Base-by-base conservation (phyloP, 2,329 filamentous ascomycete genomes). In the Tolypocladium sp. region DNA sequence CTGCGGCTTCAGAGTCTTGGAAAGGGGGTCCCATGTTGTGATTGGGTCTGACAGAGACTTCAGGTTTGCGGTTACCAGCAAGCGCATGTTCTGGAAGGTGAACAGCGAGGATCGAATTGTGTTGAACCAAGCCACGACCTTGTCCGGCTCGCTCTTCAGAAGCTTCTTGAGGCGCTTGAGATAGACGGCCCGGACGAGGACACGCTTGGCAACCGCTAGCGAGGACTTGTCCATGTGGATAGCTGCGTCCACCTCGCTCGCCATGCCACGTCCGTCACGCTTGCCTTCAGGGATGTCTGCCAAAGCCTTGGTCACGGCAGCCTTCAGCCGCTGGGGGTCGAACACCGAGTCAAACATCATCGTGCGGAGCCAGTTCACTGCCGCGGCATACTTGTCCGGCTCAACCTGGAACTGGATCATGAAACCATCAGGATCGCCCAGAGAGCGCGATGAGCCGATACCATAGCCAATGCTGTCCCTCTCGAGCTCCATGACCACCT, bases 281-380 rank as follows among this genome's bases (percentile, higher is more conserved):
- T 97, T 99, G 57, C 87, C 81, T 69, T 97, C 92, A 0, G 94
- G 94, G 22, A 99, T 88, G 66, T 97, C 93, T 3, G 92, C 92
- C 22, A 97, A 80, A 53, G 95, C 85, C 73, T 96, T 95, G 60
- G 87, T 86, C 20, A 95, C 76, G 27, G 80, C 77, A 63, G 90
- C 83, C 64, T 81, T 82, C 56, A 88, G 76, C 30, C 85, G 79
- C 55, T 78, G 76, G 3, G 87, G 81, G 67, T 97, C 93, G 68
- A 97, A 96, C 57, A 97, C 80, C 44, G 90, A 89, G 70, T 95
- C 87, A 70, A 93, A 96, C 72, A 96, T 88, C 73, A 97, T 82
- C 15, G 90, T 89, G 25, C 86, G 87, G 15, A 97, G 80, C 91
- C 92, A 97, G 61, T 86, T 80, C 59, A 97, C 88, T 2, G 90